Evolutionary conservation across 108 stramenopile genomes (phyloP).

Genomic region (Fistulifera pelliculosa): DNA sequence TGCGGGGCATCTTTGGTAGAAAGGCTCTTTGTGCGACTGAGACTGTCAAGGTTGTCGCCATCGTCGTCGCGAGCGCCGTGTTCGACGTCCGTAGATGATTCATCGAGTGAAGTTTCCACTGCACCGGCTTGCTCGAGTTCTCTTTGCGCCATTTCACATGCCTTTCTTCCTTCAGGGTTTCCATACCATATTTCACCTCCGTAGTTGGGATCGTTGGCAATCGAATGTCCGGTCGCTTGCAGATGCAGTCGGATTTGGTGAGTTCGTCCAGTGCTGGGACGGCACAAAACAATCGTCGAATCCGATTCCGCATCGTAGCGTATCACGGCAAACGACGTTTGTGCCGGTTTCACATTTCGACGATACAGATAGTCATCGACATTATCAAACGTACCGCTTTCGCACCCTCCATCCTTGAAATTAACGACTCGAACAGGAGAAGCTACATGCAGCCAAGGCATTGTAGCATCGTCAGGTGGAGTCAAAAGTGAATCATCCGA

Average conservation of each 20-base stretch:
- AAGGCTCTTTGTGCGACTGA: neutral
- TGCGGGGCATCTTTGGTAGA: slow-evolving; percentile 25
- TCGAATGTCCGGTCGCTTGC: slow-evolving; percentile 73
- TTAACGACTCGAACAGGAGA: slow-evolving; percentile 62
- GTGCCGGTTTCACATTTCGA: slow-evolving; percentile 64
- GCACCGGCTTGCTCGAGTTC: slow-evolving; percentile 19
- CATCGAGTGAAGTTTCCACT: neutral
- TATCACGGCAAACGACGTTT: slow-evolving; percentile 65
- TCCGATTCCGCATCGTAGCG: slow-evolving; percentile 49
- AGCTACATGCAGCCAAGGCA: slow-evolving; percentile 58
- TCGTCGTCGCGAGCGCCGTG: neutral
- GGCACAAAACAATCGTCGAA: slow-evolving; percentile 63
- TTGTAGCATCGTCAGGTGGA: neutral
- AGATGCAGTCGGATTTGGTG: slow-evolving; percentile 85
- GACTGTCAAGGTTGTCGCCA: neutral
- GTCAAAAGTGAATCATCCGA: slow-evolving; percentile 1
- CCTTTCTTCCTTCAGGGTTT: slow-evolving; percentile 35
- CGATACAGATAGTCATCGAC: slow-evolving; percentile 36
- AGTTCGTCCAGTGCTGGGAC: slow-evolving; percentile 68
- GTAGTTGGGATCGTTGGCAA: slow-evolving; percentile 86
- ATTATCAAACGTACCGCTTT: slow-evolving; percentile 54
- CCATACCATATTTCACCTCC: slow-evolving; percentile 75
- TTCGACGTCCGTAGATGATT: neutral
- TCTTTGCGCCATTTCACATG: slow-evolving; percentile 33
- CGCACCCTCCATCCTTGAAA: slow-evolving; percentile 73